Percentiles rank a stretch among this genome's conserved stretches.
These are phyloP conservation scores for Backusella circina DNA, from an alignment of 192 early-diverging fungal genomes.

Conservation along the genomic window DNA sequence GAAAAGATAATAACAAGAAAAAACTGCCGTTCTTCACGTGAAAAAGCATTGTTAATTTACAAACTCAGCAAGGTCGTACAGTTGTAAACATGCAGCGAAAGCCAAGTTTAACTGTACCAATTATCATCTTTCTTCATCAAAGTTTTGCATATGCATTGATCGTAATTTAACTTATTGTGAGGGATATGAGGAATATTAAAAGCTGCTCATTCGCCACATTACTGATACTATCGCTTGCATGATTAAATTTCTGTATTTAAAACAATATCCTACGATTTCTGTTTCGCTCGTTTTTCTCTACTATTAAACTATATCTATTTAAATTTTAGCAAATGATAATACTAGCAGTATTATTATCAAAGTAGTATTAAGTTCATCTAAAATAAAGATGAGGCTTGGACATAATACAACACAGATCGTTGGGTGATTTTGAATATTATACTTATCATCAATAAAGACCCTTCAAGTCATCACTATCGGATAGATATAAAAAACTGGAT, in stretches of 20 bases:
- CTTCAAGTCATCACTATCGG: background rate
- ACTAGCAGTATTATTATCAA: background rate
- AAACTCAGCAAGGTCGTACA: background rate
- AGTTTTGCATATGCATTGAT: background rate
- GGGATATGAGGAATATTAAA: background rate
- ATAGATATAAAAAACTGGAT: background rate
- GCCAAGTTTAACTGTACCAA: background rate
- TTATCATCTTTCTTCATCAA: background rate
- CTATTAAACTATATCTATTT: background rate
- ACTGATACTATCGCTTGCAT: background rate
- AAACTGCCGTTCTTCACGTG: background rate
- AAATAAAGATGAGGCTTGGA: background rate
- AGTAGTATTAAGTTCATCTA: background rate
- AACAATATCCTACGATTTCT: background rate
- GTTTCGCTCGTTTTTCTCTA: background rate
- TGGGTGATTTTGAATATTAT: background rate
- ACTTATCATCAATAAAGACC: background rate
- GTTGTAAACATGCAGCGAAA: background rate
- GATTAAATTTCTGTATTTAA: background rate
- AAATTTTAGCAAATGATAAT: background rate
- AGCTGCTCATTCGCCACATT: background rate
- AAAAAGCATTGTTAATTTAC: background rate
- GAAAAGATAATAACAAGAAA: background rate
- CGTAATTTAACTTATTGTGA: background rate
- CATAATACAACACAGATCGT: background rate